Evolutionary conservation across 2,329 filamentous ascomycete species (phyloP).

Genomic region (Pseudogymnoascus sp.): DNA sequence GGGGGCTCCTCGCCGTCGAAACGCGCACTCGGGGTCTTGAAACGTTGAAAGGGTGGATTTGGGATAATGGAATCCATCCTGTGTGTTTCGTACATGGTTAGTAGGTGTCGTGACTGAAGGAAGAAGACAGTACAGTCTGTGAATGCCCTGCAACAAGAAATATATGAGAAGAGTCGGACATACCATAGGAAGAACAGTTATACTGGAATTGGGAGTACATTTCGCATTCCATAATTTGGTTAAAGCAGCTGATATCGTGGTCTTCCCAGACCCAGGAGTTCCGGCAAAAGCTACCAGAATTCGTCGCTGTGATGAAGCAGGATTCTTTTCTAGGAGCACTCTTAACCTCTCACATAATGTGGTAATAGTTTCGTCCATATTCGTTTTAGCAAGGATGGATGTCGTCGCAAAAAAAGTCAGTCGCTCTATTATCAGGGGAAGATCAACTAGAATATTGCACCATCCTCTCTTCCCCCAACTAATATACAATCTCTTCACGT

Average conservation of each 20-base stretch:
- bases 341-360: constrained; percentile 6
- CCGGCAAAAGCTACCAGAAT: constrained; percentile 27
- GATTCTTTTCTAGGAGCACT: constrained; percentile 12
- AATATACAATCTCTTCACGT: background rate
- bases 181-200: constrained; percentile 24
- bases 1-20: constrained; percentile 25
- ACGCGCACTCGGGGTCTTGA: constrained; percentile 20
- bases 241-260: constrained; percentile 22
- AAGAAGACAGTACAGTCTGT: background rate
- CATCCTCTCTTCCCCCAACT: background rate
- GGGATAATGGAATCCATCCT: constrained; percentile 28
- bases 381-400: background rate
- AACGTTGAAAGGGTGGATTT: constrained; percentile 19
- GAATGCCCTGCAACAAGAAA: background rate
- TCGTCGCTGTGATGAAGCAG: constrained; percentile 14
- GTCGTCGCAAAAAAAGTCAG: background rate
- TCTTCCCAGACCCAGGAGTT: constrained; percentile 28
- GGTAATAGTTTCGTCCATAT: constrained; percentile 8
- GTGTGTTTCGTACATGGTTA: background rate
- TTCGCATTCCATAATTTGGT: constrained; percentile 14
- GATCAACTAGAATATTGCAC: background rate
- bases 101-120: background rate
- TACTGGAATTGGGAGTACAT: constrained; percentile 12
- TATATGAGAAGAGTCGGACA: background rate
- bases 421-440: background rate